These are phyloP conservation scores for Sphaerulina populicola DNA, from an alignment of 2,329 filamentous ascomycete genomes.

Conservation along the genomic window DNA sequence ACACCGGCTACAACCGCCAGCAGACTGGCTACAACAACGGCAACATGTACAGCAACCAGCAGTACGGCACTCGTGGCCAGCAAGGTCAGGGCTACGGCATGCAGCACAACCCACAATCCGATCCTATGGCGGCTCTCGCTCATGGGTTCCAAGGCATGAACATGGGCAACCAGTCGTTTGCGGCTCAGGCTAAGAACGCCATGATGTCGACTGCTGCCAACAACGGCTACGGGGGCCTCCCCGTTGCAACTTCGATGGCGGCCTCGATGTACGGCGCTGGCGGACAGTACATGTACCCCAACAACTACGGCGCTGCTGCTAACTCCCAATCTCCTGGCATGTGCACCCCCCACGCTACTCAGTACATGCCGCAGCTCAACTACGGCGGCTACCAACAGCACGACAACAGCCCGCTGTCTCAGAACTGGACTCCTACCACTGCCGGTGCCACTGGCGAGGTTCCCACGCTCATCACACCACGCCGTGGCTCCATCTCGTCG, in stretches of 20 bases:
- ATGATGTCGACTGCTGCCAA: conserved; percentile 28
- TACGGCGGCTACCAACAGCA: conserved; percentile 41
- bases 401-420: conserved; percentile 41
- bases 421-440: conserved; percentile 38
- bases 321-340: conserved; percentile 35
- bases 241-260: conserved; percentile 26
- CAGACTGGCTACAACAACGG: conserved; percentile 27
- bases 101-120: conserved; percentile 27
- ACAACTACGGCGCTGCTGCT: conserved; percentile 23
- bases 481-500: conserved; percentile 46
- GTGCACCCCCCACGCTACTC: conserved; percentile 38
- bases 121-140: conserved; percentile 32
- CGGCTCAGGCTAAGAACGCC: conserved; percentile 31
- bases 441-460: conserved; percentile 42
- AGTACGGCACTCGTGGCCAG: conserved; percentile 28
- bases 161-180: conserved; percentile 31
- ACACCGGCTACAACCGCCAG: conserved; percentile 27
- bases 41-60: conserved; percentile 27
- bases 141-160: conserved; percentile 37
- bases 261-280: conserved; percentile 29
- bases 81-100: conserved; percentile 31
- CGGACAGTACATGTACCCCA: conserved; percentile 30
- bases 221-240: conserved; percentile 26
- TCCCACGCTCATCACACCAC: conserved; percentile 45
- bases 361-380: conserved; percentile 38